phyloP scores from a whole-genome alignment of 1,284 basidiomycete genomes.

The Chondrostereum purpureum region DNA sequence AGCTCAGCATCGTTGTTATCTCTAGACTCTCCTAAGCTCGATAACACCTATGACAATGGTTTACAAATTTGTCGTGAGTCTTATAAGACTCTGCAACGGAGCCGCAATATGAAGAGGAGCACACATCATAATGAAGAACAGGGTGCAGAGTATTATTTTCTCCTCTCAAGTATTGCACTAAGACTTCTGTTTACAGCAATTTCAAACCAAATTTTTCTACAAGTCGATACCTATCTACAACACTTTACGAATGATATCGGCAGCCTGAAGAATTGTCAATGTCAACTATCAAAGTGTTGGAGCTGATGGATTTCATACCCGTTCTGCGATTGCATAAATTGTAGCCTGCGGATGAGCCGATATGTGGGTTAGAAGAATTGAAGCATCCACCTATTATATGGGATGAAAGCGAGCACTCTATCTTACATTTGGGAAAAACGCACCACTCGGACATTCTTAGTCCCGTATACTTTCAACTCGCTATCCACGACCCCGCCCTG shows the following conservation, averaged over 20 bases:
- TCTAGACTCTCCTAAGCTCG: too few relatives aligned
- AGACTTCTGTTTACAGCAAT: too few relatives aligned
- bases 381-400: not conserved
- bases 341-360: not conserved
- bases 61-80: too few relatives aligned
- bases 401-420: not conserved
- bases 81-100: too few relatives aligned
- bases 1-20: too few relatives aligned
- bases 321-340: not conserved
- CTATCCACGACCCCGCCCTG: slow-evolving; percentile 28
- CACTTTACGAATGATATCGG: not conserved
- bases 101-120: too few relatives aligned
- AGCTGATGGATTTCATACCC: not conserved
- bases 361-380: not conserved
- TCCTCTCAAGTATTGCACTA: too few relatives aligned
- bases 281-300: not conserved
- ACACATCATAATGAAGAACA: too few relatives aligned
- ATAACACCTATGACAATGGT: too few relatives aligned
- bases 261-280: not conserved
- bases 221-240: too few relatives aligned
- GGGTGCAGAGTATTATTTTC: too few relatives aligned
- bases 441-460: slow-evolving; percentile 12
- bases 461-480: slow-evolving; percentile 24
- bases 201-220: too few relatives aligned
- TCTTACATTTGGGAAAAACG: not conserved